A percentile compares a stretch with the other conserved stretches of the same genome.
phyloP scores from a whole-genome alignment of 2,329 filamentous ascomycete genomes.

The Ophiosphaerella korrae region DNA sequence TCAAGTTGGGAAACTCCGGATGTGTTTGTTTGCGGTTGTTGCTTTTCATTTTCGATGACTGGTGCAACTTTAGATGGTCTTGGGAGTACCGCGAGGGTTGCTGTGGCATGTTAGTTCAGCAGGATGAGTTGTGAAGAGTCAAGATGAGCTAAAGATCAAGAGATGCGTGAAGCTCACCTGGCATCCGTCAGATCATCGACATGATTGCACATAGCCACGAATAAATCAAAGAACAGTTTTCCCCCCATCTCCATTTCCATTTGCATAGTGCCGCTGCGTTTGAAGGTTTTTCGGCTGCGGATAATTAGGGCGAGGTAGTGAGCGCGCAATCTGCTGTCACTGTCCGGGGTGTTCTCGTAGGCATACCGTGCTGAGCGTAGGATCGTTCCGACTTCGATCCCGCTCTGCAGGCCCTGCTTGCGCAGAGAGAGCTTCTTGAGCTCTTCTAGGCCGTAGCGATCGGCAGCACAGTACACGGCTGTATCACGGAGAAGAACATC shows the following conservation, averaged over 20 bases:
- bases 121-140: slow-evolving; percentile 7
- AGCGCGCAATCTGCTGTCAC: slow-evolving; percentile 88
- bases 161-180: slow-evolving; percentile 54
- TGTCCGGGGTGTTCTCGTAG: slow-evolving; percentile 92
- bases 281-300: slow-evolving; percentile 95
- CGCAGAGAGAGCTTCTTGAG: slow-evolving; percentile 88
- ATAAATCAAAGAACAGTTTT: slow-evolving; percentile 97
- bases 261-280: slow-evolving; percentile 98
- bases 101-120: slow-evolving; percentile 20
- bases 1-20: slow-evolving; percentile 18
- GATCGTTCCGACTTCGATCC: slow-evolving; percentile 90
- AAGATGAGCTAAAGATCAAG: slow-evolving; percentile 6
- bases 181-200: slow-evolving; percentile 93
- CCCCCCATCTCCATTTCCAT: slow-evolving; percentile 95
- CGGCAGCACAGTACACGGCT: slow-evolving; percentile 89
- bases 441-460: slow-evolving; percentile 88
- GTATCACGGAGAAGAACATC: slow-evolving; percentile 88
- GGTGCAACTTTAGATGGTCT: slow-evolving; percentile 32
- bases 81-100: slow-evolving; percentile 32
- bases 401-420: slow-evolving; percentile 92
- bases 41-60: slow-evolving; percentile 13
- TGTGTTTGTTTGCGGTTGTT: slow-evolving; percentile 26
- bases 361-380: slow-evolving; percentile 92
- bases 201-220: slow-evolving; percentile 97
- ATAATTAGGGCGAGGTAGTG: slow-evolving; percentile 98